These are phyloP conservation scores for Globisporangium camurandrum DNA, from an alignment of 352 stramenopile genomes.

Conservation along the genomic window DNA sequence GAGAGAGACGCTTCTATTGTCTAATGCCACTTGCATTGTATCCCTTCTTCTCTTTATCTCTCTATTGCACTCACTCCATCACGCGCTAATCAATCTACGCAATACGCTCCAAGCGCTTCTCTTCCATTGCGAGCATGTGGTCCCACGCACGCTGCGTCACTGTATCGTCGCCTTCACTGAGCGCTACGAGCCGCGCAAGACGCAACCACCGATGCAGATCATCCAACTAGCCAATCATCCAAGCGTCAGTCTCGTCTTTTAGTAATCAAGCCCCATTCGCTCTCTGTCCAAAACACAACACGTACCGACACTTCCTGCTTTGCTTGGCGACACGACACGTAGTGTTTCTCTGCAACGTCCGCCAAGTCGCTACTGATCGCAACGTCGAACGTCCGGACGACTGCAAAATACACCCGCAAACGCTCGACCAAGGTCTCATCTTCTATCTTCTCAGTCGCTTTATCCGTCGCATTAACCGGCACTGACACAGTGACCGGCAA, in stretches of 20 bases:
- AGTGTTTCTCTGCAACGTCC: slow-evolving; percentile 73
- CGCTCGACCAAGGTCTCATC: slow-evolving; percentile 55
- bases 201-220: slow-evolving; percentile 76
- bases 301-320: slow-evolving; percentile 67
- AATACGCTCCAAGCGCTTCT: slow-evolving; percentile 26
- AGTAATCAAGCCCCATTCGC: too few relatives aligned
- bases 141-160: slow-evolving; percentile 47
- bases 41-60: too few relatives aligned
- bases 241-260: background rate
- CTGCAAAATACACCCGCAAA: slow-evolving; percentile 58
- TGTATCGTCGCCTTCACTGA: slow-evolving; percentile 49
- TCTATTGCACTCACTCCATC: too few relatives aligned
- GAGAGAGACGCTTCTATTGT: background rate
- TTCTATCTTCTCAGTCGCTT: too few relatives aligned
- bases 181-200: slow-evolving; percentile 53
- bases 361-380: slow-evolving; percentile 67
- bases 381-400: slow-evolving; percentile 44
- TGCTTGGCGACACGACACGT: slow-evolving; percentile 58
- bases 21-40: too few relatives aligned
- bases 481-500: slow-evolving; percentile 53
- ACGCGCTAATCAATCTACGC: too few relatives aligned
- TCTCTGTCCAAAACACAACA: too few relatives aligned
- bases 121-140: slow-evolving; percentile 51
- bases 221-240: slow-evolving; percentile 32
- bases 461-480: slow-evolving; percentile 11